A percentile compares a stretch with the other conserved stretches of the same genome.
phyloP scores from a whole-genome alignment of 2,329 filamentous ascomycete species.

The Lecanicillium sp. region DNA sequence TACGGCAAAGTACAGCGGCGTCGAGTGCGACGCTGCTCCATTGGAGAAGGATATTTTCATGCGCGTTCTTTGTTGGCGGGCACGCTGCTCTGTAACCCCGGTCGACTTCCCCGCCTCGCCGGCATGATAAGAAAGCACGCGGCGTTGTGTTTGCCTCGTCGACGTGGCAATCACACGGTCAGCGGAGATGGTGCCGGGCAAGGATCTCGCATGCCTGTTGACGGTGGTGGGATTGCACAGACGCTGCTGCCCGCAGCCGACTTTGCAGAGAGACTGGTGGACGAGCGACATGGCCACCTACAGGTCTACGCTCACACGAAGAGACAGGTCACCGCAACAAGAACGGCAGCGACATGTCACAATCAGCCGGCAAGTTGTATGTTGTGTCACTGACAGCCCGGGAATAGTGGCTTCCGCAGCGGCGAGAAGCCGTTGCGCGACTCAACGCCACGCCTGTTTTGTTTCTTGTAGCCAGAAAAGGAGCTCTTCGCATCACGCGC shows the following conservation, averaged over 20 bases:
- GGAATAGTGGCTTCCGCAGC: neutral
- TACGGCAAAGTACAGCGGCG: neutral
- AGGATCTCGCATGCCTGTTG: conserved; percentile 3
- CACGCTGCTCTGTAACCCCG: too few species aligned
- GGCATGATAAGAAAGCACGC: too few species aligned
- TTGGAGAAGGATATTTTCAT: neutral
- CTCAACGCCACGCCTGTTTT: neutral
- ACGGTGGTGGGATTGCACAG: neutral
- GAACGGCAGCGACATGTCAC: neutral
- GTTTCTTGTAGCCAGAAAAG: neutral
- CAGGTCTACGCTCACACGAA: too few species aligned
- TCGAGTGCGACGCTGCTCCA: neutral
- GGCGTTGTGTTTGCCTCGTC: neutral
- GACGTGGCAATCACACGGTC: conserved; percentile 12
- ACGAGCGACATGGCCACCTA: too few species aligned
- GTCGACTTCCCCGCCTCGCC: too few species aligned
- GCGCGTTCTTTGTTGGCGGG: too few species aligned
- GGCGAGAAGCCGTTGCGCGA: neutral
- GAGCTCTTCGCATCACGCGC: neutral
- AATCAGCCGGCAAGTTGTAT: too few species aligned
- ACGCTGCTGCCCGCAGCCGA: too few species aligned
- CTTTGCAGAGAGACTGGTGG: too few species aligned
- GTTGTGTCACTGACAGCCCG: neutral
- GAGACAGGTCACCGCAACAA: too few species aligned
- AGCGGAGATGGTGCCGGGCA: conserved; percentile 9